These are phyloP conservation scores for Macroventuria anomochaeta DNA, from an alignment of 2,329 filamentous ascomycete species.

Conservation along the genomic window DNA sequence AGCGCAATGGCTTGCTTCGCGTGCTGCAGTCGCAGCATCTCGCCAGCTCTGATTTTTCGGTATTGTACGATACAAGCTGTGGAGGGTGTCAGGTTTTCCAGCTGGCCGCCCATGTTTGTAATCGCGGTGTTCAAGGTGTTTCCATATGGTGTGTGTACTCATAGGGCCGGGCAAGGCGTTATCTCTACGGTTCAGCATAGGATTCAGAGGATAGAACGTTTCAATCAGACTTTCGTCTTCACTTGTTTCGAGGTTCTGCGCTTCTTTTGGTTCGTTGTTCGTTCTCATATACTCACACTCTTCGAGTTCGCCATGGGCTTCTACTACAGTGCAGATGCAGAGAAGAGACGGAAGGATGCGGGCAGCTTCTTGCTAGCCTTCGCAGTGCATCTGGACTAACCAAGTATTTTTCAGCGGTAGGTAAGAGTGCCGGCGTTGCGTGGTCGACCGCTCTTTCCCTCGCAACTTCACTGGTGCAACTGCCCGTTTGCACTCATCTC, in stretches of 20 bases:
- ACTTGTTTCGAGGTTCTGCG: background rate
- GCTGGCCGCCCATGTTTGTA: background rate
- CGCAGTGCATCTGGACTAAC: no score
- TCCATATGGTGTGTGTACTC: background rate
- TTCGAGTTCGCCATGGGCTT: no score
- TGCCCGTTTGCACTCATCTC: constrained; percentile 4
- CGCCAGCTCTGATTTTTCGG: background rate
- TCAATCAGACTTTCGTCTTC: background rate
- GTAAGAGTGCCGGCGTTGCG: background rate
- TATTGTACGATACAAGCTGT: no score
- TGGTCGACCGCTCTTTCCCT: constrained; percentile 7
- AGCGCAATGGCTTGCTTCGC: no score
- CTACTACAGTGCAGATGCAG: no score
- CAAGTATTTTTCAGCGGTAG: background rate
- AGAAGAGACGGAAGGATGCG: no score
- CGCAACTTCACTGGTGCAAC: constrained; percentile 1
- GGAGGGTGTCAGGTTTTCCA: no score
- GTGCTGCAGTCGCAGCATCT: no score
- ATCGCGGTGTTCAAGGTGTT: constrained; percentile 3
- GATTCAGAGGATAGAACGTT: background rate
- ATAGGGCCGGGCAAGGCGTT: constrained; percentile 1
- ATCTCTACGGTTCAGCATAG: background rate
- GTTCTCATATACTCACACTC: no score
- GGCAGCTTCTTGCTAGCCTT: no score
- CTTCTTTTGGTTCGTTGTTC: background rate